Conservation (phyloP, 345 rosid genomes). For the Aquilaria yunnanensis region DNA sequence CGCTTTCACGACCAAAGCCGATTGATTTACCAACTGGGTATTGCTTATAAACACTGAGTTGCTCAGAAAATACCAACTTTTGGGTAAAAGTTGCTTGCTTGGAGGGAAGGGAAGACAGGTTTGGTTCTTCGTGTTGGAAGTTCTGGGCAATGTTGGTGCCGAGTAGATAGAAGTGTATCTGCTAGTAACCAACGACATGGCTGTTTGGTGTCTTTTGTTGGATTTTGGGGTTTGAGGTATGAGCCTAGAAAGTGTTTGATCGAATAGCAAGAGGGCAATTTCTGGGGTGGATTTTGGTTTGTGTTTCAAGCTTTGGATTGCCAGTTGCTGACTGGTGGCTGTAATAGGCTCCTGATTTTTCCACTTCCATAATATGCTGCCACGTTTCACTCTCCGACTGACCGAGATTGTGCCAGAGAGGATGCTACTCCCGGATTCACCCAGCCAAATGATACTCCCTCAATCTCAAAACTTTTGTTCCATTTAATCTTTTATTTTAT, state of each 20-base stretch:
- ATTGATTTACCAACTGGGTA: conserved; percentile 35
- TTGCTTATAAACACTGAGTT: conserved; percentile 20
- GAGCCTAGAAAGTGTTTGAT: not conserved
- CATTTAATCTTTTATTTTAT: too few species aligned
- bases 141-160: conserved; percentile 43
- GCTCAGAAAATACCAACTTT: conserved; percentile 10
- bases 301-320: conserved; percentile 24
- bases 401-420: not conserved
- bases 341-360: conserved; percentile 14
- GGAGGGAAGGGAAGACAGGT: conserved; percentile 25
- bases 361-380: conserved; percentile 3
- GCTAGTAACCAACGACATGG: conserved; percentile 59
- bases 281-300: too few species aligned
- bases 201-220: conserved; percentile 1
- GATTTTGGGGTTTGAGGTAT: not conserved
- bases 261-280: not conserved
- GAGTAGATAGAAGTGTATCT: conserved; percentile 50
- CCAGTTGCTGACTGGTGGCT: conserved; percentile 31
- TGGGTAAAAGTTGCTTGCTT: conserved; percentile 17
- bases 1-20: conserved; percentile 37
- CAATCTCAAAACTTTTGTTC: too few species aligned
- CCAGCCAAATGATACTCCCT: too few species aligned
- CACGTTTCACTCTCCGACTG: conserved; percentile 19
- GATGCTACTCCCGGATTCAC: too few species aligned
- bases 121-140: conserved; percentile 29